Evolutionary conservation across 1,284 basidiomycete species (phyloP).

Genomic region (Ustilago vetiveriae): DNA sequence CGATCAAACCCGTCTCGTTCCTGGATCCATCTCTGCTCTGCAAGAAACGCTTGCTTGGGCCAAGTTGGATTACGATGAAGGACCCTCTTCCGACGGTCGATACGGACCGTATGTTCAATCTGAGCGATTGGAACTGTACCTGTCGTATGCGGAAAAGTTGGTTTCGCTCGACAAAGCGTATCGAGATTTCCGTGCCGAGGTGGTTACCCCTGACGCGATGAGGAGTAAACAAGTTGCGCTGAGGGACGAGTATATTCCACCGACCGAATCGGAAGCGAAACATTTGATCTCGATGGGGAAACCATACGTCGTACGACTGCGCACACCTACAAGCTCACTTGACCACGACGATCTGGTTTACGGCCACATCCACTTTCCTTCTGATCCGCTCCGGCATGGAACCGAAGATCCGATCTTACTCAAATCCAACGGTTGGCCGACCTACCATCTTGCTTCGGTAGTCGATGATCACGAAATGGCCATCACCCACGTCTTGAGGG

Average conservation of each 20-base stretch:
- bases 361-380: constrained; percentile 74
- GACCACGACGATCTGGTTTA: constrained; percentile 77
- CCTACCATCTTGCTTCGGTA: constrained; percentile 94
- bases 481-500: constrained; percentile 92
- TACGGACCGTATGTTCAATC: constrained; percentile 73
- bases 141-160: constrained; percentile 76
- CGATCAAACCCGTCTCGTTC: constrained; percentile 75
- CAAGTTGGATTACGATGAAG: constrained; percentile 90
- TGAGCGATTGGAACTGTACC: constrained; percentile 85
- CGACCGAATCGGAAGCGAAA: constrained; percentile 78
- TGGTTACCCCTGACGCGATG: constrained; percentile 74
- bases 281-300: constrained; percentile 79
- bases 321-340: constrained; percentile 9
- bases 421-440: constrained; percentile 92
- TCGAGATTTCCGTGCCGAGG: constrained; percentile 84
- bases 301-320: constrained; percentile 80
- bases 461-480: constrained; percentile 96
- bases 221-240: constrained; percentile 74
- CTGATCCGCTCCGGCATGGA: constrained; percentile 61
- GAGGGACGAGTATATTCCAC: constrained; percentile 83
- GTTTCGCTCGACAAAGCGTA: constrained; percentile 89
- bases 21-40: constrained; percentile 84
- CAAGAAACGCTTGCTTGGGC: constrained; percentile 85
- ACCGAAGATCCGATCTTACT: constrained; percentile 88
- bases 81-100: constrained; percentile 70